Conservation (phyloP, 1,139 yeast genomes). For the Hemisphaericaspora lyxosophila region DNA sequence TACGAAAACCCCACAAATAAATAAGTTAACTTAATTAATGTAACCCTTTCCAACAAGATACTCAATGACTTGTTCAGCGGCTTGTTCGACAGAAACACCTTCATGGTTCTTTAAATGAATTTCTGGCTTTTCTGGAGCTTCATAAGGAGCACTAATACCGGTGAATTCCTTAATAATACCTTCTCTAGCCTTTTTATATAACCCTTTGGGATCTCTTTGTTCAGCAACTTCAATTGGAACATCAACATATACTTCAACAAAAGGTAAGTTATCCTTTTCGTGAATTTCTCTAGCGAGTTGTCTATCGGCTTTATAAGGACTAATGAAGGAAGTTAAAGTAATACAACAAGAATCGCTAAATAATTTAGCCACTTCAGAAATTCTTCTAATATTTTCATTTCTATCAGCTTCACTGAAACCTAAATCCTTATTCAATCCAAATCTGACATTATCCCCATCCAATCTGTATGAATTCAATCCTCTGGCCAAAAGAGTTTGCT, state of each 20-base stretch:
- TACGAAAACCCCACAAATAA: constrained; percentile 4
- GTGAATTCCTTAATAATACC: constrained; percentile 94
- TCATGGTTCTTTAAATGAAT: constrained; percentile 72
- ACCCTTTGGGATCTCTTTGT: constrained; percentile 94
- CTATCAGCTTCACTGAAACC: constrained; percentile 91
- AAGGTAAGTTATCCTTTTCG: constrained; percentile 70
- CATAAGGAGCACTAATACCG: constrained; percentile 94
- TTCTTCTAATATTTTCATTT: constrained; percentile 91
- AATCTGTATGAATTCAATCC: constrained; percentile 77
- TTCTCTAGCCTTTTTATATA: constrained; percentile 93
- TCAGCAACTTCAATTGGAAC: constrained; percentile 94
- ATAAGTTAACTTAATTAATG: constrained; percentile 20
- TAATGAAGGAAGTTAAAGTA: constrained; percentile 85
- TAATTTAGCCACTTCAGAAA: constrained; percentile 85
- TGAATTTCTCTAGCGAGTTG: constrained; percentile 83
- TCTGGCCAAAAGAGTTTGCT: constrained; percentile 69
- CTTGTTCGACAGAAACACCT: constrained; percentile 70
- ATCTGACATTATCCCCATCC: constrained; percentile 93
- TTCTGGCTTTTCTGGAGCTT: constrained; percentile 84
- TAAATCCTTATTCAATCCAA: constrained; percentile 90
- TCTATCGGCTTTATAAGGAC: constrained; percentile 86
- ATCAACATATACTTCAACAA: constrained; percentile 87
- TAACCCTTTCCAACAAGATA: constrained; percentile 62
- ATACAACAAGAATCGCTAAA: constrained; percentile 88
- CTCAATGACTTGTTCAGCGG: constrained; percentile 69